phyloP scores from a whole-genome alignment of 768 basidiomycete genomes.

The Inosperma sp. region DNA sequence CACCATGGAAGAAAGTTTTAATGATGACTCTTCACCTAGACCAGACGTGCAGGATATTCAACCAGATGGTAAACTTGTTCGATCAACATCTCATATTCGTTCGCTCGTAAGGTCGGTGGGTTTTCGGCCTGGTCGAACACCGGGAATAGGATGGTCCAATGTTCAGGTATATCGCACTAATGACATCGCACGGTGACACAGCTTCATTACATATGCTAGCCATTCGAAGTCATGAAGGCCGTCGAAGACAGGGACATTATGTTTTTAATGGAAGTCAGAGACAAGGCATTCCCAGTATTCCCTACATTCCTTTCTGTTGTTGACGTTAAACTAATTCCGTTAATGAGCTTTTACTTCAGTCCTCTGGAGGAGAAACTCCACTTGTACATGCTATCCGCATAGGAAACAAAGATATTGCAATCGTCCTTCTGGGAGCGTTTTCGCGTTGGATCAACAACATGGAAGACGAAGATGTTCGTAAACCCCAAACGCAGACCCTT shows the following conservation, averaged over 20 bases:
- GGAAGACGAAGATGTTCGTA: slow-evolving; percentile 72
- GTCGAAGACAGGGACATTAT: slow-evolving; percentile 81
- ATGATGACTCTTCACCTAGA: slow-evolving; percentile 25
- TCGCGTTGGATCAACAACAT: slow-evolving; percentile 89
- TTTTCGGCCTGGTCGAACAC: slow-evolving; percentile 14
- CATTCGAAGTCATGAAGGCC: slow-evolving; percentile 70
- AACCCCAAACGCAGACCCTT: slow-evolving; percentile 60
- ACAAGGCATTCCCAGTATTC: slow-evolving; percentile 74
- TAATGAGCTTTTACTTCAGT: slow-evolving; percentile 74
- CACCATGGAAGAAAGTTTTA: slow-evolving; percentile 20
- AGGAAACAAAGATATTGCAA: slow-evolving; percentile 79
- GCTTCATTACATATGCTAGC: slow-evolving; percentile 23
- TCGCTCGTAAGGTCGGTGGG: slow-evolving; percentile 29
- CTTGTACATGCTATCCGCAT: slow-evolving; percentile 88
- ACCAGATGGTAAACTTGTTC: slow-evolving; percentile 20
- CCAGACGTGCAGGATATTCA: slow-evolving; percentile 13
- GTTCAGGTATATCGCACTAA: slow-evolving; percentile 22
- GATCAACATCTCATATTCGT: slow-evolving; percentile 31
- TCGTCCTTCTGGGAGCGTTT: slow-evolving; percentile 84
- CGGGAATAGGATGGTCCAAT: slow-evolving; percentile 23
- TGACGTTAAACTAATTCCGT: neutral
- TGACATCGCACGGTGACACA: neutral
- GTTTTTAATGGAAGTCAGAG: slow-evolving; percentile 79
- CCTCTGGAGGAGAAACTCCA: slow-evolving; percentile 81
- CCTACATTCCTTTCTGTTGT: neutral